Conservation (phyloP, 75 land plant genomes). For the Sequoiadendron giganteum region DNA sequence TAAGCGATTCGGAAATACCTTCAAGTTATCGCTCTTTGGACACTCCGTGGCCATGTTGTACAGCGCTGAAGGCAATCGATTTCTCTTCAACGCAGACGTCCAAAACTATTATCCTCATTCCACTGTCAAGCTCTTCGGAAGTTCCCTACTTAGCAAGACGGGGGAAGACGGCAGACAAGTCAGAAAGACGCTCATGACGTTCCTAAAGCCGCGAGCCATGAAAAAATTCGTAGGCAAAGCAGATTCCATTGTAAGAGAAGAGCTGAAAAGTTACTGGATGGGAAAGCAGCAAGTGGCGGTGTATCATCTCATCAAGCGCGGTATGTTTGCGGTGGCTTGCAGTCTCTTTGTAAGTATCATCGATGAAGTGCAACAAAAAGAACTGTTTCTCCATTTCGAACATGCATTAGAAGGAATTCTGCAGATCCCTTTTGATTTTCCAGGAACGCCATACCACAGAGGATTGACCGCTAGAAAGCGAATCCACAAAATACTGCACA, state of each 20-base stretch:
- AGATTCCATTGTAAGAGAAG: conserved; percentile 17
- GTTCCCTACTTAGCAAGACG: not conserved
- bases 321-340: conserved; percentile 35
- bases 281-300: conserved; percentile 19
- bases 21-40: conserved; percentile 38
- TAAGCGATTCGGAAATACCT: conserved; percentile 14
- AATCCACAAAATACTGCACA: conserved; percentile 14
- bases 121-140: not conserved
- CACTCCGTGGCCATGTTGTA: conserved; percentile 18
- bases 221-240: conserved; percentile 15
- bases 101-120: conserved; percentile 11
- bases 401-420: conserved; percentile 16
- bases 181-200: conserved; percentile 13
- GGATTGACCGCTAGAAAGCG: not conserved
- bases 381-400: conserved; percentile 20
- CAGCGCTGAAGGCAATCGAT: conserved; percentile 47
- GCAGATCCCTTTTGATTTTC: no score
- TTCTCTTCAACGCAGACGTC: conserved; percentile 45
- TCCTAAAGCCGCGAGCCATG: conserved; percentile 29
- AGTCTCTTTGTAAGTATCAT: conserved; percentile 33
- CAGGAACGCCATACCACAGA: no score
- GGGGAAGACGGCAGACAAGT: conserved; percentile 15
- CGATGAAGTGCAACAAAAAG: conserved; percentile 20
- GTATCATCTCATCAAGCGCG: conserved; percentile 29
- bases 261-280: conserved; percentile 13